Conservation (phyloP, 768 basidiomycete species). For the Rhodotorula paludigena region DNA sequence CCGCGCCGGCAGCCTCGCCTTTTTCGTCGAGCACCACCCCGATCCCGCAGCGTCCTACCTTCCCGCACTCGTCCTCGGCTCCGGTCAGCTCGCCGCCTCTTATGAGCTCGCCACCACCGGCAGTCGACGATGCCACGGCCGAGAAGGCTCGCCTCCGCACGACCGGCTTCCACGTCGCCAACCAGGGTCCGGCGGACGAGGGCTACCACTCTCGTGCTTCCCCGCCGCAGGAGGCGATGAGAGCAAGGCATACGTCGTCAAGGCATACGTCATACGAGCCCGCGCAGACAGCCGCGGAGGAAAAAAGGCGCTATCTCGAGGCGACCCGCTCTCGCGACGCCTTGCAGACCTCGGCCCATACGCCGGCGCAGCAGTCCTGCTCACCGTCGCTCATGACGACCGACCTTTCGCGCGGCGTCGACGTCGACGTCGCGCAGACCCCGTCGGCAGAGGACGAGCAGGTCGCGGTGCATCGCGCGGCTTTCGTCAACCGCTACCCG, state of each 20-base stretch:
- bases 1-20: too few relatives aligned
- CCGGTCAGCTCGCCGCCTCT: neutral
- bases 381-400: neutral
- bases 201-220: neutral
- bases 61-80: neutral
- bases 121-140: neutral
- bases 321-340: slow-evolving; percentile 18
- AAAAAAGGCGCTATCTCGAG: slow-evolving; percentile 19
- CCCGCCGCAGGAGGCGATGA: neutral
- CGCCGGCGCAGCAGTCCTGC: neutral
- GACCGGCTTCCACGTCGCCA: slow-evolving; percentile 5
- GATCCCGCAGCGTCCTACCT: neutral
- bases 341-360: slow-evolving; percentile 4
- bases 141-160: slow-evolving; percentile 11
- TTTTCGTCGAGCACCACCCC: too few relatives aligned
- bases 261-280: neutral
- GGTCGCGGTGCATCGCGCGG: neutral
- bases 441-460: neutral
- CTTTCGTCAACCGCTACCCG: neutral
- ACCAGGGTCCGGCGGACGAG: neutral
- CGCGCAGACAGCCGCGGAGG: slow-evolving; percentile 17
- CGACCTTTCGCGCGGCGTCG: neutral
- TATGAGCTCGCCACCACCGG: neutral
- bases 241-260: neutral
- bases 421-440: too few relatives aligned